Conservation (phyloP, 1,284 basidiomycete species). For the Pyrrhoderma lamaoense region DNA sequence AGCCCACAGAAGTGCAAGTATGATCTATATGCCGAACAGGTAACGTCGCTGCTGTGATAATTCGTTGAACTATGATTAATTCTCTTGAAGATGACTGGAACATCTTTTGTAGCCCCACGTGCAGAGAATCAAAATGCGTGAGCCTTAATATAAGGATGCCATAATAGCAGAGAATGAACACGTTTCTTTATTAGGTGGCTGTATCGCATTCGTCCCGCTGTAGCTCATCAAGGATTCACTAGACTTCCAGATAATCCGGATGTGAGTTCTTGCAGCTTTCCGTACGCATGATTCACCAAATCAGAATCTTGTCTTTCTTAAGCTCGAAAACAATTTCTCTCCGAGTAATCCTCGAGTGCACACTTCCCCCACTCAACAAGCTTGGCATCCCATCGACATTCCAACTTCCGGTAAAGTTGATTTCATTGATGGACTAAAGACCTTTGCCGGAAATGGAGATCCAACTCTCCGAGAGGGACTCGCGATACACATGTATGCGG, state of each 20-base stretch:
- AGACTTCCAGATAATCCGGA: constrained; percentile 50
- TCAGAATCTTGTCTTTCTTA: background rate
- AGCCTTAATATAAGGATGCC: constrained; percentile 19
- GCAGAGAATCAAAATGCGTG: constrained; percentile 37
- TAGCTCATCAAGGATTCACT: constrained; percentile 59
- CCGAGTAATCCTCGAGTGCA: constrained; percentile 54
- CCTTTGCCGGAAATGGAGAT: constrained; percentile 58
- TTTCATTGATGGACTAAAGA: constrained; percentile 58
- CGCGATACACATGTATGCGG: constrained; percentile 56
- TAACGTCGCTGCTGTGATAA: constrained; percentile 7
- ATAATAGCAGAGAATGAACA: background rate
- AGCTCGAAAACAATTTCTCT: constrained; percentile 55
- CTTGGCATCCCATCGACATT: constrained; percentile 61
- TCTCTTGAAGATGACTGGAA: constrained; percentile 29
- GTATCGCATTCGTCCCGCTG: constrained; percentile 62
- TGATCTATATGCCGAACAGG: constrained; percentile 33
- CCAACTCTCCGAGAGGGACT: constrained; percentile 54
- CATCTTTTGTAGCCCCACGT: constrained; percentile 34
- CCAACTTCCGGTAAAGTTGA: constrained; percentile 43
- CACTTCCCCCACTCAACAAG: constrained; percentile 56
- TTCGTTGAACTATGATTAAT: background rate
- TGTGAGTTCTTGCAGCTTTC: constrained; percentile 31
- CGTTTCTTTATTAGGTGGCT: constrained; percentile 38
- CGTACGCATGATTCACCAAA: constrained; percentile 10
- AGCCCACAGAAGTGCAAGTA: constrained; percentile 32